Conservation (phyloP, 768 basidiomycete species). For the Leccinum pellstonianum region DNA sequence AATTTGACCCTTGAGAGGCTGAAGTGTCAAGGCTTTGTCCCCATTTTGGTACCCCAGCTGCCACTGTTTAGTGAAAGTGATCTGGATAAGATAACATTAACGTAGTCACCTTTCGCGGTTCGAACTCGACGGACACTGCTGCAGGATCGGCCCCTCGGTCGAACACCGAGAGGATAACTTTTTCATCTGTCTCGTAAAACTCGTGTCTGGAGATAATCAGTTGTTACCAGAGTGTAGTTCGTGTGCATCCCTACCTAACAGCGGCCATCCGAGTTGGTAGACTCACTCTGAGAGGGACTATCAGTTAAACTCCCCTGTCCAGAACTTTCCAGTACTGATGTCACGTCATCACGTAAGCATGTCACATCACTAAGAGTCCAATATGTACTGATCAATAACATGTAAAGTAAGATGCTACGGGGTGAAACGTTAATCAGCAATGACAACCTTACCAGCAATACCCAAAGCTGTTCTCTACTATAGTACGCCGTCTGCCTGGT, state of each 20-base stretch:
- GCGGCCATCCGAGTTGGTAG: slow-evolving; percentile 23
- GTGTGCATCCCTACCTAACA: slow-evolving; percentile 23
- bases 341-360: slow-evolving; percentile 22
- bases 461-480: slow-evolving; percentile 83
- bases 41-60: slow-evolving; percentile 53
- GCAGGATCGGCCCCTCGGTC: slow-evolving; percentile 72
- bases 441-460: slow-evolving; percentile 31
- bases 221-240: not conserved
- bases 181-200: slow-evolving; percentile 85
- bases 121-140: slow-evolving; percentile 59
- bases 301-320: slow-evolving; percentile 8
- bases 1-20: slow-evolving; percentile 83
- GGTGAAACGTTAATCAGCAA: not conserved
- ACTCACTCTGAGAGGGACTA: slow-evolving; percentile 2
- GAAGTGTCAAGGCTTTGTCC: slow-evolving; percentile 66
- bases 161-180: slow-evolving; percentile 70
- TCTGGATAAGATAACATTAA: not conserved
- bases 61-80: slow-evolving; percentile 3
- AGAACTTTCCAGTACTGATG: slow-evolving; percentile 27
- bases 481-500: slow-evolving; percentile 60
- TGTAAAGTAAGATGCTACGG: not conserved
- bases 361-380: not conserved
- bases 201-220: slow-evolving; percentile 56
- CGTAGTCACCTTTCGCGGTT: slow-evolving; percentile 55
- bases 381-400: not conserved